Base-by-base conservation (phyloP, 768 basidiomycete genomes). In the Thelephora aurantiotincta region DNA sequence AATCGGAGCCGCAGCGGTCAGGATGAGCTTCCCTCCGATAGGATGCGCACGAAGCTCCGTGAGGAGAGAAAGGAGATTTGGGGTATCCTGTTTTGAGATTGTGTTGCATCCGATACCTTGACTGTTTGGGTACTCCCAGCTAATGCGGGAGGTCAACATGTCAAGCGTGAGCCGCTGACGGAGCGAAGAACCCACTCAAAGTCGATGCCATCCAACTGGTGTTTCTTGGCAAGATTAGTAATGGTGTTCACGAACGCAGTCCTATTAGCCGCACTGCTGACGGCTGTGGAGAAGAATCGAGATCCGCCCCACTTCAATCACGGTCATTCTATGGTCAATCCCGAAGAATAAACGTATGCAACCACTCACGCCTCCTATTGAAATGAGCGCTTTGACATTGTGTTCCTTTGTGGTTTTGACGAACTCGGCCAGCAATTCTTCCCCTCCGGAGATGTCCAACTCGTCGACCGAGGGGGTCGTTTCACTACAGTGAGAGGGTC, bases 81-180 rank as follows among this genome's bases (percentile, higher is more conserved):
- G 69, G 0, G 82, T 80, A 61, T 96, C 92, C 46, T 72, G 56
- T 3, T 70, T 52, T 19, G 74, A 74, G 42, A 78, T 61, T 5
- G 60, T 61, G 64, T 94, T 94, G 58, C 85, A 86, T 6, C 73
- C 71, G 16, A 83, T 72, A 13, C 88, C 89, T 41, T 65, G 66
- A 11, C 64, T 64, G 35, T 70, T 75, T 34, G 90, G 91, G 58
- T 88, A 94, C 60, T 92, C 90, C 89, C 88, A 91, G 58, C 85
- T 86, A 50, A 42, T 6, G 52, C 33, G 34, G 44, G 26, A 22
- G 2, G 11, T 49, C 30, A 33, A 48, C 43, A 35, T 30, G 5
- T 30, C n/a, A 44, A 47, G 19, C 33, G 14, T 33, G 6, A 35
- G 1, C 5, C 0, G 33, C 3, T 43, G 38, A 19, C 18, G 43